These are phyloP conservation scores for Gynandropsis gynandra DNA, from an alignment of 345 rosid genomes.

Conservation along the genomic window DNA sequence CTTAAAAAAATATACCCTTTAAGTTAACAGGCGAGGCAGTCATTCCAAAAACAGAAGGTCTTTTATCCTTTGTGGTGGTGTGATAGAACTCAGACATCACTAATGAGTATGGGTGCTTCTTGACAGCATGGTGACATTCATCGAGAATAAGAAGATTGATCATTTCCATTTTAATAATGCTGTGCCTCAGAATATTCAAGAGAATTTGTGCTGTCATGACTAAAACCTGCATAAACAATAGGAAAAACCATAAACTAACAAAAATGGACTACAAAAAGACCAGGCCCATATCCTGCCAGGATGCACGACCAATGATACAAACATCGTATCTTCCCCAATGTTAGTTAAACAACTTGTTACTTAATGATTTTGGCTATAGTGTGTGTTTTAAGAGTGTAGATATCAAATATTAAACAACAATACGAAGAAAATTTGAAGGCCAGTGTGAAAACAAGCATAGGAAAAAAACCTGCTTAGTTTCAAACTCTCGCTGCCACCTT, in stretches of 20 bases:
- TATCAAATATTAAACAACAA: not conserved
- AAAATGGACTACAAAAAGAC: not conserved
- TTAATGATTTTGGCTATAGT: no score
- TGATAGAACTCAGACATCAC: slow-evolving; percentile 99
- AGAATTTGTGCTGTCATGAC: slow-evolving; percentile 99
- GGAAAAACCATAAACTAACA: slow-evolving; percentile 1
- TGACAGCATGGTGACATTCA: slow-evolving; percentile 99
- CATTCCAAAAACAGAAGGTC: slow-evolving; percentile 97
- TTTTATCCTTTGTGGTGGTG: slow-evolving; percentile 74
- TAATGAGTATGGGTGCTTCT: slow-evolving; percentile 95
- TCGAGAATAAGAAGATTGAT: slow-evolving; percentile 88
- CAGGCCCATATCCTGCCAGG: not conserved
- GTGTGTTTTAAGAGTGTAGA: no score
- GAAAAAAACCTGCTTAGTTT: slow-evolving; percentile 68
- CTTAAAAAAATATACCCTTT: slow-evolving; percentile 49
- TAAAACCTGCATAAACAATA: slow-evolving; percentile 44
- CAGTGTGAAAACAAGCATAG: not conserved
- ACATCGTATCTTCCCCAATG: no score
- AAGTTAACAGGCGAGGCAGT: slow-evolving; percentile 98
- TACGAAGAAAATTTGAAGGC: not conserved
- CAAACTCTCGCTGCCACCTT: slow-evolving; percentile 94
- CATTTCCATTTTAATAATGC: slow-evolving; percentile 86
- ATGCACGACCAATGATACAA: no score
- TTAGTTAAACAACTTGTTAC: no score
- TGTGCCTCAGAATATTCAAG: slow-evolving; percentile 90